These are phyloP conservation scores for Mrakia frigida DNA, from an alignment of 768 basidiomycete species.

Conservation along the genomic window DNA sequence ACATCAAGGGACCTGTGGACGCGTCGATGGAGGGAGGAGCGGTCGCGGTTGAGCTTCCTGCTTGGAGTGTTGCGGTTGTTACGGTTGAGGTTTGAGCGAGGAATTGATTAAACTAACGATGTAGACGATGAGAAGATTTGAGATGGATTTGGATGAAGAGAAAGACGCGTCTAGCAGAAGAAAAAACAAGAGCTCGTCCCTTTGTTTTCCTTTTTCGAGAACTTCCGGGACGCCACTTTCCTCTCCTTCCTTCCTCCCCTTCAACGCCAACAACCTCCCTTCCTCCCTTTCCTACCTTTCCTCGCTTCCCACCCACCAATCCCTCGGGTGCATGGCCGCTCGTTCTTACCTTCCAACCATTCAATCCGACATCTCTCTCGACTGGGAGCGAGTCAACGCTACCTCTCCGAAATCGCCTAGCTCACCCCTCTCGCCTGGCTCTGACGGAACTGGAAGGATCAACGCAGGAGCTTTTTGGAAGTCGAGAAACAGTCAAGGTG, in stretches of 20 bases:
- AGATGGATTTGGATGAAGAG: neutral
- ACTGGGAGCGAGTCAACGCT: neutral
- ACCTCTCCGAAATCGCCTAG: constrained; percentile 12
- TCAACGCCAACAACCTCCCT: neutral
- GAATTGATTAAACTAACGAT: too few relatives aligned
- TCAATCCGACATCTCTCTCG: constrained; percentile 8
- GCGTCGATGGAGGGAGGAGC: too few relatives aligned
- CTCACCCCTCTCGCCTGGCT: neutral
- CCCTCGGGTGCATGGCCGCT: neutral
- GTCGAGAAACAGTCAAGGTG: neutral
- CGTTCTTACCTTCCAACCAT: constrained; percentile 12
- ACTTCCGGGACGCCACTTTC: neutral
- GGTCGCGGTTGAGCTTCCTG: too few relatives aligned
- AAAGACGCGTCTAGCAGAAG: too few relatives aligned
- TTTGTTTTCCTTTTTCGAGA: neutral
- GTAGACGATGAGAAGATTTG: constrained; percentile 34
- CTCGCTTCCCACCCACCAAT: too few relatives aligned
- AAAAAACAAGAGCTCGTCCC: neutral
- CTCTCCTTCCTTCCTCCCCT: neutral
- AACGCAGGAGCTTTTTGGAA: constrained; percentile 23
- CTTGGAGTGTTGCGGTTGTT: too few relatives aligned
- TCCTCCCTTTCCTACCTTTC: neutral
- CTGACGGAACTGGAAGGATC: constrained; percentile 13
- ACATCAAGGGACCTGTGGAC: too few relatives aligned
- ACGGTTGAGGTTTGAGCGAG: too few relatives aligned